Evolutionary conservation across 768 basidiomycete genomes (phyloP).

Genomic region (Suillus weaverae): DNA sequence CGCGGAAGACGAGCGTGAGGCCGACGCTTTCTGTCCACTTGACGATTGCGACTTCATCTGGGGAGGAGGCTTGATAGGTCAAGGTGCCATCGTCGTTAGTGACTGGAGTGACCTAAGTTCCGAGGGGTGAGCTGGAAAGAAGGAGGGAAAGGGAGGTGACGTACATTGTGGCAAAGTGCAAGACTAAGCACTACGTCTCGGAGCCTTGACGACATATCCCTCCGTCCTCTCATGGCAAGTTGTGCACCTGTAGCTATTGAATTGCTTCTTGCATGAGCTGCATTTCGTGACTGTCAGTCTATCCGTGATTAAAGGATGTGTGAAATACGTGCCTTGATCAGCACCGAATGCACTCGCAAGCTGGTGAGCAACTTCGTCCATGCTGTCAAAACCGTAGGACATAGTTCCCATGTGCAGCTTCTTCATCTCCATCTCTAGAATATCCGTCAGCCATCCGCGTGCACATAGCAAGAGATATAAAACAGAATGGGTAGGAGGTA

Average conservation of each 20-base stretch:
- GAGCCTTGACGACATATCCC: slow-evolving; percentile 94
- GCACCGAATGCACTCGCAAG: slow-evolving; percentile 81
- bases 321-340: slow-evolving; percentile 47
- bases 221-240: slow-evolving; percentile 79
- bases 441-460: not conserved
- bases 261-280: slow-evolving; percentile 48
- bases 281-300: not conserved
- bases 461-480: not conserved
- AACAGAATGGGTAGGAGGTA: not conserved
- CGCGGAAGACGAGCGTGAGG: slow-evolving; percentile 82
- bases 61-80: slow-evolving; percentile 98
- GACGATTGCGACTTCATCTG: slow-evolving; percentile 98
- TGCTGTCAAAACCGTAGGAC: slow-evolving; percentile 95
- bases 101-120: slow-evolving; percentile 87
- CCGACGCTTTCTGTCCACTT: slow-evolving; percentile 96
- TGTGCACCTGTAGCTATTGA: slow-evolving; percentile 75
- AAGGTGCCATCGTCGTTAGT: slow-evolving; percentile 91
- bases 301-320: not conserved
- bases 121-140: not conserved
- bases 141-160: slow-evolving; percentile 21
- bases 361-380: slow-evolving; percentile 97
- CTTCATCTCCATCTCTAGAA: slow-evolving; percentile 97
- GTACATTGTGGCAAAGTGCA: slow-evolving; percentile 93
- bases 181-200: slow-evolving; percentile 91
- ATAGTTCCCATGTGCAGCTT: slow-evolving; percentile 99